Percentiles rank a stretch among this genome's conserved stretches.
These are phyloP conservation scores for Pseudonitzschia delicatissima DNA, from an alignment of 108 stramenopile genomes.

Conservation along the genomic window DNA sequence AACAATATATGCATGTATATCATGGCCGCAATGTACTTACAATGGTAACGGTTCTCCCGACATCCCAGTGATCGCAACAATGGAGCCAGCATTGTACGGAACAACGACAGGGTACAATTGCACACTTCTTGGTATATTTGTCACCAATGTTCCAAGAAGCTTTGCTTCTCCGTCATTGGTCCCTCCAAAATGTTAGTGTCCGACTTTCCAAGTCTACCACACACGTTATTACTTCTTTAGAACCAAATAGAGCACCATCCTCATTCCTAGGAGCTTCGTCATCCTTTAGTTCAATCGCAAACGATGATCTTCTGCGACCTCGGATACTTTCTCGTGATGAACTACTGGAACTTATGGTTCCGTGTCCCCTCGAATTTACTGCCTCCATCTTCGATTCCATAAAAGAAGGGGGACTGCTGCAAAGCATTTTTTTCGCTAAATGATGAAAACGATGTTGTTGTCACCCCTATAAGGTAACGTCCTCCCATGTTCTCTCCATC, in stretches of 20 bases:
- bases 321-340: conserved; percentile 1
- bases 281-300: conserved; percentile 14
- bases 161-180: conserved; percentile 15
- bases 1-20: not conserved
- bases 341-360: not conserved
- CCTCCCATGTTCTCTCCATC: conserved; percentile 39
- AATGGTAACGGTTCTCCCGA: conserved; percentile 31
- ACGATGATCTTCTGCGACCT: conserved; percentile 8
- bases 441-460: conserved; percentile 36
- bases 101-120: conserved; percentile 40
- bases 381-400: conserved; percentile 52
- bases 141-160: conserved; percentile 41
- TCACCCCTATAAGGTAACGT: conserved; percentile 51
- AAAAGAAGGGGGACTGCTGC: conserved; percentile 46
- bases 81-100: conserved; percentile 42
- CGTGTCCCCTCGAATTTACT: conserved; percentile 40
- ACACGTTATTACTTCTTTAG: conserved; percentile 38
- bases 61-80: conserved; percentile 42
- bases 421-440: conserved; percentile 40
- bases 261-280: conserved; percentile 32
- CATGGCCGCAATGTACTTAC: not conserved
- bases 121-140: conserved; percentile 36
- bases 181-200: conserved; percentile 44
- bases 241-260: conserved; percentile 38
- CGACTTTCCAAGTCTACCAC: conserved; percentile 38